These are phyloP conservation scores for Decorospora gaudefroyi DNA, from an alignment of 2,329 filamentous ascomycete genomes.

Conservation along the genomic window DNA sequence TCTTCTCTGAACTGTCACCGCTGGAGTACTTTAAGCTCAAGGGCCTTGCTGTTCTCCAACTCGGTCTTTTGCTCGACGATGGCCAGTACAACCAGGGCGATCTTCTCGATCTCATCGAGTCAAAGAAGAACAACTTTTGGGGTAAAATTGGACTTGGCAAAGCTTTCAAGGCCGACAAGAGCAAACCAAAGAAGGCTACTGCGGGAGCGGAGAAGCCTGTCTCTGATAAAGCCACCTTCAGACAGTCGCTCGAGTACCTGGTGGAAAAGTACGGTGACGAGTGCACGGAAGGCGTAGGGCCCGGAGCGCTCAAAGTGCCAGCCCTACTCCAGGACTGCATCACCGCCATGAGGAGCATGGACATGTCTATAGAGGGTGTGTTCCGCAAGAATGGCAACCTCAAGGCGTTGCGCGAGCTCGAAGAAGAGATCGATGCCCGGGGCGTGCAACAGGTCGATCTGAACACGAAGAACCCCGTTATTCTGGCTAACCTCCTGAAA, in stretches of 20 bases:
- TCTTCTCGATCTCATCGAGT: slow-evolving; percentile 88
- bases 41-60: slow-evolving; percentile 90
- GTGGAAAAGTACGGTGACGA: slow-evolving; percentile 94
- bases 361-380: slow-evolving; percentile 96
- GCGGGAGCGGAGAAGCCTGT: slow-evolving; percentile 41
- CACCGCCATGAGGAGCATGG: slow-evolving; percentile 96
- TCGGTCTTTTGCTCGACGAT: slow-evolving; percentile 91
- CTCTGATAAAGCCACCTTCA: slow-evolving; percentile 78
- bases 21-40: slow-evolving; percentile 97
- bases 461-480: slow-evolving; percentile 85
- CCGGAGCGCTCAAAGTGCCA: slow-evolving; percentile 85
- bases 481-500: slow-evolving; percentile 90
- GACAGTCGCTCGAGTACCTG: slow-evolving; percentile 83
- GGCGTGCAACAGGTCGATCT: slow-evolving; percentile 86
- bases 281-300: slow-evolving; percentile 95
- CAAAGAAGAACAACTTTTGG: slow-evolving; percentile 93
- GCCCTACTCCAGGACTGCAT: slow-evolving; percentile 95
- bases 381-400: slow-evolving; percentile 99
- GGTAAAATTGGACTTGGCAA: slow-evolving; percentile 97
- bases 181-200: slow-evolving; percentile 77
- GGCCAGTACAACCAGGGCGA: slow-evolving; percentile 93
- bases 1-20: slow-evolving; percentile 94
- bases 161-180: slow-evolving; percentile 59
- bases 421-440: slow-evolving; percentile 82
- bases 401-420: slow-evolving; percentile 83